Evolutionary conservation across 129 eudicot genomes (phyloP).

Genomic region (Centella asiatica): DNA sequence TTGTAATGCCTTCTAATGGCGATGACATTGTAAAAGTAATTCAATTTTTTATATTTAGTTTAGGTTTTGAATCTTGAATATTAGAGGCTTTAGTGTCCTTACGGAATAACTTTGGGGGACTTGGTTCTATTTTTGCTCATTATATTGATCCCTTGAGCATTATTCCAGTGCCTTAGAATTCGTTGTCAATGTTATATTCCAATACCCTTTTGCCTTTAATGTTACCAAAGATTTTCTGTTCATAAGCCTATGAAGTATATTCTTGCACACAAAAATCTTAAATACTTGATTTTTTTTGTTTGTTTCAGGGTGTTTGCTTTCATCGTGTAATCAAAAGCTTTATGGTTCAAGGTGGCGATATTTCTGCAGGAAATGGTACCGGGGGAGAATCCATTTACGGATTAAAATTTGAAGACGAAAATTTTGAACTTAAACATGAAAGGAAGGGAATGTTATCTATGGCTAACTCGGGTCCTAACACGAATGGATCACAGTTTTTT

Average conservation of each 20-base stretch:
- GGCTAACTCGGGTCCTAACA: conserved; percentile 85
- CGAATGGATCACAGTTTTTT: conserved; percentile 78
- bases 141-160: no score
- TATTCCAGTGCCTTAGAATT: no score
- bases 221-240: no score
- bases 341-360: conserved; percentile 91
- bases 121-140: background rate
- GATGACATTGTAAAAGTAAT: background rate
- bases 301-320: conserved; percentile 67
- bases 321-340: conserved; percentile 69
- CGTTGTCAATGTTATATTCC: background rate
- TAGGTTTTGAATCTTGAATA: background rate
- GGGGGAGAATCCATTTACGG: conserved; percentile 96
- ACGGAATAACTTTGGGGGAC: background rate
- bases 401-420: conserved; percentile 70
- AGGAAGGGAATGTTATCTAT: conserved; percentile 92
- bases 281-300: background rate
- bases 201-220: background rate
- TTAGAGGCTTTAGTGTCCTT: background rate
- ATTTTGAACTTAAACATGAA: conserved; percentile 80
- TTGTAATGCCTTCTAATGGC: no score
- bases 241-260: no score
- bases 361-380: conserved; percentile 69
- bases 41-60: background rate
- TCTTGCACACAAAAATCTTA: no score